These are phyloP conservation scores for Candida caryicola DNA, from an alignment of 805 yeast species.

Conservation along the genomic window DNA sequence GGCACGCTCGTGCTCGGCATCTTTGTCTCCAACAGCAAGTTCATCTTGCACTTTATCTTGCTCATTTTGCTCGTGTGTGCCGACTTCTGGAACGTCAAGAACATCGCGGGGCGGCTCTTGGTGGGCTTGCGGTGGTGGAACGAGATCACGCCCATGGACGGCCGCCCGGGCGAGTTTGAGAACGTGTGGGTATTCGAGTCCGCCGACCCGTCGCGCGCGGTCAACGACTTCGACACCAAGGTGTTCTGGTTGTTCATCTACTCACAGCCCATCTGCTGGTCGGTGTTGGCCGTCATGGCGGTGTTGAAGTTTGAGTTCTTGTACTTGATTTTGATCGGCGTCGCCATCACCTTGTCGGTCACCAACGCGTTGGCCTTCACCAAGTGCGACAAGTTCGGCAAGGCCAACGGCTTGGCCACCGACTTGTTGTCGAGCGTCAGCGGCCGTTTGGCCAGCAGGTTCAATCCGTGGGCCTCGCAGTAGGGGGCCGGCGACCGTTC, in stretches of 20 bases:
- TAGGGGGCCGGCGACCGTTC: no score
- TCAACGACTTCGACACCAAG: conserved; percentile 89
- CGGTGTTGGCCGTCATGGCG: conserved; percentile 70
- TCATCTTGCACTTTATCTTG: conserved; percentile 71
- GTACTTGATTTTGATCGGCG: conserved; percentile 56
- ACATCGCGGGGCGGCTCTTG: conserved; percentile 81
- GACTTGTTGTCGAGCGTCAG: conserved; percentile 55
- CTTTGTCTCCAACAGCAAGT: conserved; percentile 37
- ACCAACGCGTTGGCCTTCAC: conserved; percentile 90
- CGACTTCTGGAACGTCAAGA: conserved; percentile 92
- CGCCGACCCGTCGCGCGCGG: conserved; percentile 65
- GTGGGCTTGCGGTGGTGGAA: conserved; percentile 99
- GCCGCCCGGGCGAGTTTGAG: conserved; percentile 54
- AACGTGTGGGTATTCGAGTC: conserved; percentile 87
- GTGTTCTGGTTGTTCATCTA: conserved; percentile 84
- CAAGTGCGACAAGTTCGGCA: conserved; percentile 87
- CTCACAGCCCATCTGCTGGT: conserved; percentile 74
- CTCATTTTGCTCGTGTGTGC: conserved; percentile 76
- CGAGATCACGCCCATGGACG: conserved; percentile 46
- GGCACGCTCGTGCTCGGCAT: conserved; percentile 63
- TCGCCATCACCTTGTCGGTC: conserved; percentile 68
- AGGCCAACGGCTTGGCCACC: conserved; percentile 66
- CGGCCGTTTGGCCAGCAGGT: conserved; percentile 42
- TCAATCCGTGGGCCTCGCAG: conserved; percentile 42
- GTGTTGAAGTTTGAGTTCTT: conserved; percentile 72